Percentiles rank a stretch among this genome's conserved stretches.
Conservation (phyloP, 2,329 filamentous ascomycete species). For the Cordyceps javanica region DNA sequence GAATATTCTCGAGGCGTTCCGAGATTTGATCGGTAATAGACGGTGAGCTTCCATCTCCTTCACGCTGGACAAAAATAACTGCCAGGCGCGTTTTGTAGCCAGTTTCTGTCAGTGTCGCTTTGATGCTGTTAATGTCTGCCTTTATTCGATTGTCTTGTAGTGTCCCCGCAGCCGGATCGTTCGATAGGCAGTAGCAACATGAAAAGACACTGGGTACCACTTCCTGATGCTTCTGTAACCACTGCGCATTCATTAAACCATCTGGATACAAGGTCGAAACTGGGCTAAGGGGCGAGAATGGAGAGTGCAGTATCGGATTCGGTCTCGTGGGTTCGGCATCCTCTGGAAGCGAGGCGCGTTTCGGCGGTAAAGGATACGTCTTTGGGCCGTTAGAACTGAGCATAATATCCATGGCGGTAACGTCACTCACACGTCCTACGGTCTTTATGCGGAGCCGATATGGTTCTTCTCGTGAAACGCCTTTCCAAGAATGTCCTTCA, state of each 20-base stretch:
- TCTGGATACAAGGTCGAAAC: slow-evolving; percentile 81
- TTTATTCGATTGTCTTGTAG: slow-evolving; percentile 85
- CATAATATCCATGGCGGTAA: slow-evolving; percentile 12
- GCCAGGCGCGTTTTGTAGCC: slow-evolving; percentile 74
- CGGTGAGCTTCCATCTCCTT: slow-evolving; percentile 22
- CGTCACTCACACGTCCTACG: slow-evolving; percentile 69
- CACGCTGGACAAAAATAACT: slow-evolving; percentile 47
- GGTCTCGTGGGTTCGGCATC: slow-evolving; percentile 42
- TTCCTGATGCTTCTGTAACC: slow-evolving; percentile 85
- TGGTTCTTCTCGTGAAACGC: slow-evolving; percentile 43
- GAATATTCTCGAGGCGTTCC: slow-evolving; percentile 72
- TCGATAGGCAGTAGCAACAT: slow-evolving; percentile 72
- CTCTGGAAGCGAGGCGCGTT: slow-evolving; percentile 48
- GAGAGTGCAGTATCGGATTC: slow-evolving; percentile 69
- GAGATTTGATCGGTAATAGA: slow-evolving; percentile 58
- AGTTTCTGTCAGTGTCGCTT: slow-evolving; percentile 58
- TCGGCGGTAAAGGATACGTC: slow-evolving; percentile 51
- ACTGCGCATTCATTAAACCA: slow-evolving; percentile 73
- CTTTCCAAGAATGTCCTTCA: slow-evolving; percentile 60
- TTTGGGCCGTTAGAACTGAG: slow-evolving; percentile 23
- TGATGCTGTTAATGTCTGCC: slow-evolving; percentile 74
- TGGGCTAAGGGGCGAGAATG: slow-evolving; percentile 83
- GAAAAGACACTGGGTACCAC: slow-evolving; percentile 74
- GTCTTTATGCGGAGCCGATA: slow-evolving; percentile 64
- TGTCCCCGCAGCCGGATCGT: slow-evolving; percentile 66